Percentiles rank a stretch among this genome's conserved stretches.
Conservation (phyloP, 257 asterid species). For the Hygrophila difformis region DNA sequence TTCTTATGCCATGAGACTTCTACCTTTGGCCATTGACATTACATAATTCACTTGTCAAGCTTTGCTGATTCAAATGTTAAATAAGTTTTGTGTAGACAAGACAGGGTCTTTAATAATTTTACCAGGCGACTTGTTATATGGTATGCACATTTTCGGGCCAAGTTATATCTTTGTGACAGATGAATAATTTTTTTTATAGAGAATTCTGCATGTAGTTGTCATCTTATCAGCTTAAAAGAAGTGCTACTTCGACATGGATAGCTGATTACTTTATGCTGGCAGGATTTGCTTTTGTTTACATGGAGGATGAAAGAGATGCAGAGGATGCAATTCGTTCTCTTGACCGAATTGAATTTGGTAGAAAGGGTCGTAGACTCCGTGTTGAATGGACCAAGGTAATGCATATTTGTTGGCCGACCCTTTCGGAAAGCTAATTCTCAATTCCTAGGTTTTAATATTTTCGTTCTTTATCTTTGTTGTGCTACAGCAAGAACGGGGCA, state of each 20-base stretch:
- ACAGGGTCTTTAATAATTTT: no score
- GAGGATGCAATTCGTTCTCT: constrained; percentile 78
- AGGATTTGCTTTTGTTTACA: constrained; percentile 68
- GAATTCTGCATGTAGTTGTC: no score
- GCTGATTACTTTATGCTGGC: constrained; percentile 10
- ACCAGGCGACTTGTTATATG: no score
- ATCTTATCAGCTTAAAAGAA: no score
- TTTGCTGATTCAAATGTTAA: neutral
- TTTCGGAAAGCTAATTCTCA: no score
- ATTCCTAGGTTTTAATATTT: neutral
- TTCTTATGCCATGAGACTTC: constrained; percentile 19
- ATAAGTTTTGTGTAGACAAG: no score
- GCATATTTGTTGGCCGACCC: neutral
- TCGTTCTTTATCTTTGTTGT: neutral
- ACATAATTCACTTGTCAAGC: neutral
- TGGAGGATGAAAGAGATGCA: constrained; percentile 87
- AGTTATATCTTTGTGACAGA: no score
- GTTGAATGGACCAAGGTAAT: constrained; percentile 92
- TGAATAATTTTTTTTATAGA: no score
- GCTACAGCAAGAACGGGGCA: constrained; percentile 57
- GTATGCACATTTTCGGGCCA: no score
- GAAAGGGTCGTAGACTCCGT: constrained; percentile 72
- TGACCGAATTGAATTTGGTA: constrained; percentile 70
- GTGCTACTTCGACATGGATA: neutral
- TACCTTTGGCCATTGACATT: neutral